Base-by-base conservation (phyloP, 805 yeast species). In the Brettanomyces naardenensis region DNA sequence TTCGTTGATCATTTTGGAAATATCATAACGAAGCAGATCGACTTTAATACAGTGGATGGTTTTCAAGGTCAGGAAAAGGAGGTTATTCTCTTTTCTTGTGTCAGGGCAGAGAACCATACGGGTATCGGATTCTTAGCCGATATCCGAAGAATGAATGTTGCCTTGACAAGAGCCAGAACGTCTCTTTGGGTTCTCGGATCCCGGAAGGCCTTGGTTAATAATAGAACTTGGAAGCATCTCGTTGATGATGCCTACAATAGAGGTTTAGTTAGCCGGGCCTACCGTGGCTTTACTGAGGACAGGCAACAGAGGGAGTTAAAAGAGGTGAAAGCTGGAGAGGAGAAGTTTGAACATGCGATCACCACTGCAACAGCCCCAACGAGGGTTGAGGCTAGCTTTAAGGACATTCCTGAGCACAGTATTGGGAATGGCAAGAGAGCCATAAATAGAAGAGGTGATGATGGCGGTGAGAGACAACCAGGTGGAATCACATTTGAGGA, bases 51-150 rank as follows among this genome's bases (percentile, higher is more conserved):
- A 0, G 88, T 92, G 43, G 99, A 92, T 69, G 98, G 97, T 1
- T 92, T 89, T 56, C 99, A 88, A 64, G 97, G 95, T 45, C 97
- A 92, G 59, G 99, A 92, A 55, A 92, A 90, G 58, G 97, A 90
- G 45, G 76, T 92, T 33, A 86, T 92, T 44, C 74, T 92, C 35
- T 80, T 92, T 68, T 88, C 97, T 0, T 90, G 97, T 74, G 99
- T 92, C 4, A 74, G 98, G 51, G 95, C 97, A 1, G 81, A 78
- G 34, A 66, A 72, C 11, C 73, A 69, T 6, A 63, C 70, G 19
- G 71, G 78, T 33, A 86, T 90, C 42, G 98, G 97, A 14, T 92
- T 92, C 61, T 69, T 92, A 56, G 80, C 82, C 33, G 99, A 92
- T 61, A 71, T 80, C 28, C 73, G 98, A 45, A 84, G 98, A 65